These are phyloP conservation scores for Cordia subcordata DNA, from an alignment of 257 asterid genomes.

Conservation along the genomic window DNA sequence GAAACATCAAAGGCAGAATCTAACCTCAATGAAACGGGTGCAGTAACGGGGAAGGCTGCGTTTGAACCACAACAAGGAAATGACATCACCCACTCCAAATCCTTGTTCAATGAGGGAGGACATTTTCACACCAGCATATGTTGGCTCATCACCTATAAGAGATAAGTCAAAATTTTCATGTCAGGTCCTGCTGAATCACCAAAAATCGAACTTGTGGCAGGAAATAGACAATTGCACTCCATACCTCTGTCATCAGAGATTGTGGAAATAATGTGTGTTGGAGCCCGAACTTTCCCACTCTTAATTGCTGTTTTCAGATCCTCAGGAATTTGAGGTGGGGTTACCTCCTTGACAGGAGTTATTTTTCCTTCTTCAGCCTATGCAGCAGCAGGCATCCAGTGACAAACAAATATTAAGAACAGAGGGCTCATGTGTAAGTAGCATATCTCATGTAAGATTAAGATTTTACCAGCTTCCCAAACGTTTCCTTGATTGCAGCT, in stretches of 20 bases:
- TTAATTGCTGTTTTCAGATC: constrained; percentile 87
- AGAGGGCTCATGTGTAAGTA: constrained; percentile 4
- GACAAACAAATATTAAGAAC: constrained; percentile 5
- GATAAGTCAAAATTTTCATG: constrained; percentile 19
- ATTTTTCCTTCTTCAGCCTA: constrained; percentile 73
- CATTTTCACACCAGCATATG: constrained; percentile 95
- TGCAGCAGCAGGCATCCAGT: constrained; percentile 18
- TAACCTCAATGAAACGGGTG: constrained; percentile 92
- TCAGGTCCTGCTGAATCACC: background rate
- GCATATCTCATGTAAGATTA: background rate
- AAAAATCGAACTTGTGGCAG: background rate
- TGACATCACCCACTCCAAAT: constrained; percentile 95
- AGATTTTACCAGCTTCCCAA: constrained; percentile 60
- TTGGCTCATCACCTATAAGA: constrained; percentile 91
- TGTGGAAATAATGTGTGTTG: constrained; percentile 96
- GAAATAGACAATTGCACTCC: constrained; percentile 8
- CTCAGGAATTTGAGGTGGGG: constrained; percentile 97
- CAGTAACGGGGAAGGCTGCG: constrained; percentile 98
- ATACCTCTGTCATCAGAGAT: constrained; percentile 97
- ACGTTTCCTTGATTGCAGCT: constrained; percentile 73
- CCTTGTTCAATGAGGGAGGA: constrained; percentile 97
- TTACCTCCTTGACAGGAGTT: constrained; percentile 76
- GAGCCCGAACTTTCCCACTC: constrained; percentile 99
- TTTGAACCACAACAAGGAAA: constrained; percentile 96
- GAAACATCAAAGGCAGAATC: constrained; percentile 12